phyloP scores from a whole-genome alignment of 2,329 filamentous ascomycete species.

The Aspergillus sp. region DNA sequence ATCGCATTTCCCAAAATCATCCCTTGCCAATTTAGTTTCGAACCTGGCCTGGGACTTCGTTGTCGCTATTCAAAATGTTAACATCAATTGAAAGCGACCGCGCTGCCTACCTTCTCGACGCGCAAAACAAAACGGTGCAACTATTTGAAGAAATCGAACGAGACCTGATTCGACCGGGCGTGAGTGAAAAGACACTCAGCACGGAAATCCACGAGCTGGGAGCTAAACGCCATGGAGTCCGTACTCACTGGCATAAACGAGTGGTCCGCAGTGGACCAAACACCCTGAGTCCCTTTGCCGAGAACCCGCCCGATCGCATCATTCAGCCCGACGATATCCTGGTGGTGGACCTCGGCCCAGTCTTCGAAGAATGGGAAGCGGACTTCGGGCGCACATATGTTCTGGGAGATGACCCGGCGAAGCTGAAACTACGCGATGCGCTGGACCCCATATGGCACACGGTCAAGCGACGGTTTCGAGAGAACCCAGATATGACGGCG shows the following conservation, averaged over 20 bases:
- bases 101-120: slow-evolving; percentile 47
- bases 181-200: slow-evolving; percentile 52
- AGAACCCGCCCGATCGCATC: slow-evolving; percentile 54
- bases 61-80: background rate
- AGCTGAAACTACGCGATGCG: slow-evolving; percentile 48
- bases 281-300: slow-evolving; percentile 51
- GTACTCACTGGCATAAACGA: slow-evolving; percentile 57
- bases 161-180: slow-evolving; percentile 50
- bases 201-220: slow-evolving; percentile 52
- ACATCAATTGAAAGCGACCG: slow-evolving; percentile 25
- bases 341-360: slow-evolving; percentile 55
- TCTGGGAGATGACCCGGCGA: slow-evolving; percentile 50
- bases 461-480: slow-evolving; percentile 46
- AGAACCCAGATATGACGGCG: slow-evolving; percentile 51
- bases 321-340: slow-evolving; percentile 55
- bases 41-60: no score
- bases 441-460: slow-evolving; percentile 51
- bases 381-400: slow-evolving; percentile 58
- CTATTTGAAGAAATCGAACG: slow-evolving; percentile 53
- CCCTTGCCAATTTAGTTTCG: no score
- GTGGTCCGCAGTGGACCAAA: slow-evolving; percentile 55
- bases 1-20: no score
- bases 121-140: slow-evolving; percentile 49
- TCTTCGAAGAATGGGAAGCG: slow-evolving; percentile 57
- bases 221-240: slow-evolving; percentile 45